Evolutionary conservation across 179 eudicot species (phyloP), one percentile per base, ranked within the genome.

Genomic region (Silene coronaria): DNA sequence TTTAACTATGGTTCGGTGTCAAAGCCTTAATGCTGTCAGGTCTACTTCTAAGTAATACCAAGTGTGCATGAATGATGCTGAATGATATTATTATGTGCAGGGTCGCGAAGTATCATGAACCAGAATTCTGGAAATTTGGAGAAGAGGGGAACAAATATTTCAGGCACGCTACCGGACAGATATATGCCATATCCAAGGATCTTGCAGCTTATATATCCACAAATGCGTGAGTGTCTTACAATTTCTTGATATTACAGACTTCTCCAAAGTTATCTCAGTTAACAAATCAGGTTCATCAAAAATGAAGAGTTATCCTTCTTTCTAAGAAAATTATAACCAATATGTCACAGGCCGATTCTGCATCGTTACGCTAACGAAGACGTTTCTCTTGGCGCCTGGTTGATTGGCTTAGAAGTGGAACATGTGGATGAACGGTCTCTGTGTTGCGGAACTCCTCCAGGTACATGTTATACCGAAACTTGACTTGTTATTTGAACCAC

Each of bases 371-470:
- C 97, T 21, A 93, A 93, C 17, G 98, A 93, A 76, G 98, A 93
- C 23, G 98, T 93, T 27, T 87, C 98, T 17, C 81, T 93, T 32
- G 98, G 98, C 0, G 70, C 98, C 28, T 93, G 98, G 98, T 74
- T 93, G 34, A 84, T 93, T 9, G 98, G 98, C 21, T 86, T 93
- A 79, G 97, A 93, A 74, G 95, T 93, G 38, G 87, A 91, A 70
- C 96, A 92, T 69, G 85, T 92, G 2, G 91, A 92, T 63, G 94
- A 91, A 13, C 91, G 87, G 19, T 80, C 91, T 71, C 85, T 93
- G 91, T 93, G 98, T 65, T 93, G 98, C 66, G 97, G 97, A 61
- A 89, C 98, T 58, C 95, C 92, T 63, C 97, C 97, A 74, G 97
- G 97, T 92, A 78, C 16, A 7, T 4, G 38, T 42, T 38, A 14